Conservation (phyloP, 805 yeast genomes). For the Starmera quercuum region DNA sequence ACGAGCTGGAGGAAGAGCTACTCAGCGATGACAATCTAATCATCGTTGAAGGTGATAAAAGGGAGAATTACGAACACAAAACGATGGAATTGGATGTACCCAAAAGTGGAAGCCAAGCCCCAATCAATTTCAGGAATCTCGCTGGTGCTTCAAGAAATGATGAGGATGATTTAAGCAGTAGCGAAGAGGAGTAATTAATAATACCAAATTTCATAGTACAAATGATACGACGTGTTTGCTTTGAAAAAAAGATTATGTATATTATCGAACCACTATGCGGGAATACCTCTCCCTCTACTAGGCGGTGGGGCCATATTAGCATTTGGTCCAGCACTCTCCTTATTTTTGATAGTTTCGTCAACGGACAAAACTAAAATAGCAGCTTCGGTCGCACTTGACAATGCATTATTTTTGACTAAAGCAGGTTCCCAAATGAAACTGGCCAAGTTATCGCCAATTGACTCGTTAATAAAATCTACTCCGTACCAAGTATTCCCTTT, state of each 20-base stretch:
- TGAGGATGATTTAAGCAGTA: constrained; percentile 18
- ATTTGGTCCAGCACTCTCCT: constrained; percentile 50
- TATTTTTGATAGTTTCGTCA: constrained; percentile 84
- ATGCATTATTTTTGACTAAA: constrained; percentile 87
- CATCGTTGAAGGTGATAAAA: constrained; percentile 6
- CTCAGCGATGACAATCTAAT: constrained; percentile 6
- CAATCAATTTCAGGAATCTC: constrained; percentile 17
- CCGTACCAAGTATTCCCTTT: constrained; percentile 92
- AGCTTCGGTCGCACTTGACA: constrained; percentile 94
- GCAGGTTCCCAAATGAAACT: constrained; percentile 98
- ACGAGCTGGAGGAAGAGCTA: constrained; percentile 18
- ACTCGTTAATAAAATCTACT: constrained; percentile 80
- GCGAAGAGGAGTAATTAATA: constrained; percentile 17
- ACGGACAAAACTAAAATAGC: constrained; percentile 89
- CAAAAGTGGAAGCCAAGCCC: constrained; percentile 6
- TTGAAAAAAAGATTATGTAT: constrained; percentile 1
- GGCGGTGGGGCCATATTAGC: constrained; percentile 41
- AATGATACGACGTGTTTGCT: neutral
- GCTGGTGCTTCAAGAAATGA: constrained; percentile 12
- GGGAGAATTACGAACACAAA: neutral
- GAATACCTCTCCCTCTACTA: constrained; percentile 72
- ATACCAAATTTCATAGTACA: neutral
- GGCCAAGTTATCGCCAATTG: constrained; percentile 75
- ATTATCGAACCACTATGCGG: constrained; percentile 17
- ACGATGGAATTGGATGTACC: constrained; percentile 1